Evolutionary conservation across 495 filamentous ascomycete species (phyloP), one percentile per base, ranked within the genome.

Genomic region (Niebla homalea): DNA sequence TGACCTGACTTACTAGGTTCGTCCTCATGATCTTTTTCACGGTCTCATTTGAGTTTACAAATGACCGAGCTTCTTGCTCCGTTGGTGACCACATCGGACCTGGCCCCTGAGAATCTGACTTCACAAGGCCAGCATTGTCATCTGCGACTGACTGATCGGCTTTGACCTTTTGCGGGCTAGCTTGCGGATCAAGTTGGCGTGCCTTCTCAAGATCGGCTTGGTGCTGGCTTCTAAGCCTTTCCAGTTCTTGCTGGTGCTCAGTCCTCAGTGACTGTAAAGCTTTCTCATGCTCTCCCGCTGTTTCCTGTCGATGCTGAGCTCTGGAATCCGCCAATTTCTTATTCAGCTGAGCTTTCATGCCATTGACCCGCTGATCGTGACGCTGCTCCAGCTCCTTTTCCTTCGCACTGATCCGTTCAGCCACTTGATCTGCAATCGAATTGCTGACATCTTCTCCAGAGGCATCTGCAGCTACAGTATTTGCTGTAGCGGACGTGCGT

Each of bases 261-360:
- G 63, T 47, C 32, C 63, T 62, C 35, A 70, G 47, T 37, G 60
- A 58, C 54, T 70, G 53, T 12, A 66, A 19, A 44, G 56, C 64
- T 22, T 62, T 56, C 7, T 78, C 68, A 53, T 76, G 70, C 49
- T 74, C 66, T n/a, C 65, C 50, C 35, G 67, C 62, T 25, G 59
- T 20, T 57, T 68, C 57, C 53, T 77, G 67, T 50, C 75, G 76
- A 8, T 68, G 57, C 36, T 65, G 58, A 35, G 69, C 64, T 41
- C 64, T 73, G 20, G 76, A 69, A 50, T 90, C 84, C 4, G 64
- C 69, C 5, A 94, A 68, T 59, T 82, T 86, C 57, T 74, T 80
- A 49, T 80, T 84, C 51, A 86, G 76, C 11, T 73, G 65, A 18
- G 73, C 73, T 62, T 86, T 89, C 74, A 92, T 78, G 59, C 75